Conservation (phyloP, 305 asterid genomes). For the Rubia balearica region DNA sequence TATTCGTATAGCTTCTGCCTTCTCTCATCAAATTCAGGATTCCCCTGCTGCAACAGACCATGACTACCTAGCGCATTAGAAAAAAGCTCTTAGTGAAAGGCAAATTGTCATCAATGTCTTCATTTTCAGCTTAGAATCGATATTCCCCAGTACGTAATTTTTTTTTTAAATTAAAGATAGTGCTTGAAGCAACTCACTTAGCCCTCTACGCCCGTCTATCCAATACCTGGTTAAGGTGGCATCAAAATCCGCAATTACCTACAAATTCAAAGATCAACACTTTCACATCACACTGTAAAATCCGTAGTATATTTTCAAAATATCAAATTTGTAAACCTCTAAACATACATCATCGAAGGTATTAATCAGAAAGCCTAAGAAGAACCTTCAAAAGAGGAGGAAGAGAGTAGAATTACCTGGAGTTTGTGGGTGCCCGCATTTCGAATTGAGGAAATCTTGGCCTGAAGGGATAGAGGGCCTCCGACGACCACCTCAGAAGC, state of each 20-base stretch:
- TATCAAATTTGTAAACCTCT: background rate
- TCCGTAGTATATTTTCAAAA: background rate
- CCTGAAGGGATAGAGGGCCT: conserved; percentile 40
- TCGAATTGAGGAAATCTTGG: conserved; percentile 51
- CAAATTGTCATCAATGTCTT: background rate
- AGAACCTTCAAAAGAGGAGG: background rate
- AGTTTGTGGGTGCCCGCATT: conserved; percentile 57
- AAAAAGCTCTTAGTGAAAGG: conserved; percentile 1
- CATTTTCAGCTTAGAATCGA: background rate
- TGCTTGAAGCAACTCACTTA: conserved; percentile 39
- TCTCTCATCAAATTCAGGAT: conserved; percentile 69
- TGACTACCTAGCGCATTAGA: conserved; percentile 51
- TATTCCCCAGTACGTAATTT: background rate
- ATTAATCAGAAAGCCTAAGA: background rate
- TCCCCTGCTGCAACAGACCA: conserved; percentile 66
- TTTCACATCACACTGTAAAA: background rate
- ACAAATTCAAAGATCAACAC: conserved; percentile 9
- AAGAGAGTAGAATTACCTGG: conserved; percentile 36
- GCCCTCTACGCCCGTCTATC: conserved; percentile 77
- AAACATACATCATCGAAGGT: background rate
- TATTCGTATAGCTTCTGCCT: conserved; percentile 63
- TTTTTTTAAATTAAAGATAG: background rate
- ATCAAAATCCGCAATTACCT: conserved; percentile 96
- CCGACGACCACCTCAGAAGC: conserved; percentile 59
- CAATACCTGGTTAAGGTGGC: conserved; percentile 71